Base-by-base conservation (phyloP, 2,329 filamentous ascomycete genomes). In the Penicillium olsonii region DNA sequence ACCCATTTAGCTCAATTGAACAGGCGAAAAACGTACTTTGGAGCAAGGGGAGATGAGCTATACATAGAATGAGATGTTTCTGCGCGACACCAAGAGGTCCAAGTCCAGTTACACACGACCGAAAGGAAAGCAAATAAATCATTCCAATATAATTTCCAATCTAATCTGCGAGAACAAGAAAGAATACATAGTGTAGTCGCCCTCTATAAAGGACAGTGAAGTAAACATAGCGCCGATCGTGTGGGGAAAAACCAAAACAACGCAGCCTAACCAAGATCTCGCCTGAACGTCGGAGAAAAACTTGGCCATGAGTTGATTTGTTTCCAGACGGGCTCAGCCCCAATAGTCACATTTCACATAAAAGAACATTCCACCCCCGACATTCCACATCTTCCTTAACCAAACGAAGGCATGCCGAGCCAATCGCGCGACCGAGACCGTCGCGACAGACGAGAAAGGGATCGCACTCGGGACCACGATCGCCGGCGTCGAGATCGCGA, bases 391-490 rank as follows among this genome's bases (percentile, higher is more conserved):
- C 22, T 8, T 8, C 22, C 22, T 24, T 24, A 4, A 4, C 22
- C 29, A 3, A 14, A n/a, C 14, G 5, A 4, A 14, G 41, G 58
- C 54, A 71, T 71, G 67, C 67, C 65, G 43, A 59, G 56, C 43
- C 61, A 68, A 47, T 64, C 65, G 31, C 63, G 61, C 50, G 68
- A 63, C 53, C 65, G 68, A 37, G 67, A 68, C 54, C 68, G 65
- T 38, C 52, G 62, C 47, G 53, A 55, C 48, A 54, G 59, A 56
- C 52, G 62, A 55, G 49, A 59, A 45, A 46, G 62, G 37, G 52
- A 57, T 15, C 55, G 39, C 37, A 42, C 57, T 57, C 55, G 51
- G 51, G 46, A 48, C 11, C 24, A 43, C 18, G 45, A 55, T 9
- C 56, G 53, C 26, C 54, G 49, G 34, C 40, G 49, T 18, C 52